Conservation (phyloP, 129 eudicot genomes). For the Tagetes erecta region DNA sequence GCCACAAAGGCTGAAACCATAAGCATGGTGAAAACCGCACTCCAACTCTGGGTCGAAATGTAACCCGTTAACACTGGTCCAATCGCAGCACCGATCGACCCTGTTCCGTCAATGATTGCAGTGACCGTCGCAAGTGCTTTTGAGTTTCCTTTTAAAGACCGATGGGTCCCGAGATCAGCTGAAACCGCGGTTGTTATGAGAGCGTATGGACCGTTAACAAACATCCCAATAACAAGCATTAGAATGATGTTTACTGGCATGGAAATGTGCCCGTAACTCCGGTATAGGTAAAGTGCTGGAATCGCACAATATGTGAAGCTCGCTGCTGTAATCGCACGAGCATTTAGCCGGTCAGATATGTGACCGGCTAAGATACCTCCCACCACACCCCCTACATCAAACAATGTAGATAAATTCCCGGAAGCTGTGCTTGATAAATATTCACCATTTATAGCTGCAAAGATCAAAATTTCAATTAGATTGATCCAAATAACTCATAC, state of each 20-base stretch:
- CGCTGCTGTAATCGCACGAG: constrained; percentile 97
- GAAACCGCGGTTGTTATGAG: constrained; percentile 96
- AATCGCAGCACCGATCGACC: constrained; percentile 93
- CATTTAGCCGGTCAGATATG: constrained; percentile 74
- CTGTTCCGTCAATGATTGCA: constrained; percentile 93
- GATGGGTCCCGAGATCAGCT: constrained; percentile 91
- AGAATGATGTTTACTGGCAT: constrained; percentile 60
- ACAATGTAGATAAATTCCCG: constrained; percentile 82
- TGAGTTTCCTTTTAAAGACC: constrained; percentile 76
- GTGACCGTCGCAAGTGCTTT: constrained; percentile 92
- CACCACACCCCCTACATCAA: constrained; percentile 91
- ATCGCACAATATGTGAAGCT: constrained; percentile 86
- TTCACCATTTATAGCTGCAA: constrained; percentile 83
- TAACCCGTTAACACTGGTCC: constrained; percentile 91
- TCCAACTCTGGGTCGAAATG: constrained; percentile 76
- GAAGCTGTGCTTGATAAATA: constrained; percentile 71
- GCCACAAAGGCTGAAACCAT: constrained; percentile 73
- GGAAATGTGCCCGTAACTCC: constrained; percentile 69
- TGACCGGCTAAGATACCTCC: constrained; percentile 94
- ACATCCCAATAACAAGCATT: constrained; percentile 76
- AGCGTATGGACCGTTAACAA: constrained; percentile 95
- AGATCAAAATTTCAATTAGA: constrained; percentile 15
- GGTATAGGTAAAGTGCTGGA: constrained; percentile 78
- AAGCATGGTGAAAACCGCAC: constrained; percentile 77
- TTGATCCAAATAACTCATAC: background rate